Conservation (phyloP, 2,329 filamentous ascomycete genomes). For the Annulohypoxylon truncatum region DNA sequence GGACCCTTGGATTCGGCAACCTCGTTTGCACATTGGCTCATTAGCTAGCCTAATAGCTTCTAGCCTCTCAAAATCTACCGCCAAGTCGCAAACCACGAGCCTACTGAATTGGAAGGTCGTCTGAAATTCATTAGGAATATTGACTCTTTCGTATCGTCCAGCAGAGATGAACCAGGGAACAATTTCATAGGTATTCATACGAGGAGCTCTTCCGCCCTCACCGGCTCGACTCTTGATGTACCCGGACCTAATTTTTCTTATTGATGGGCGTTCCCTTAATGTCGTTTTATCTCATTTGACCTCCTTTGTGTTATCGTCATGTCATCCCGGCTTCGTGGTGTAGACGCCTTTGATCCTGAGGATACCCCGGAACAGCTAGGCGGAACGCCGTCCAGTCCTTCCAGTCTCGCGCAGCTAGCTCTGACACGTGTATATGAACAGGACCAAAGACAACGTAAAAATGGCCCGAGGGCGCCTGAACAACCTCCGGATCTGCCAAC, state of each 20-base stretch:
- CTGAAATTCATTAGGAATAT: slow-evolving; percentile 21
- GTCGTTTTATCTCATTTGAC: slow-evolving; percentile 10
- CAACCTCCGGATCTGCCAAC: slow-evolving; percentile 58
- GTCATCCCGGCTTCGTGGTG: slow-evolving; percentile 48
- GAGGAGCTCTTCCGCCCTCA: slow-evolving; percentile 28
- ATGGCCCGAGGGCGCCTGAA: slow-evolving; percentile 60
- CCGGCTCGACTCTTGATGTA: slow-evolving; percentile 23
- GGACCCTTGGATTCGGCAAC: slow-evolving; percentile 42
- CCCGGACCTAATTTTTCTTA: slow-evolving; percentile 3
- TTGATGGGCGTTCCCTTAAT: slow-evolving; percentile 38
- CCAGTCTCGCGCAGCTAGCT: slow-evolving; percentile 71
- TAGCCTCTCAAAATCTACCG: slow-evolving; percentile 23
- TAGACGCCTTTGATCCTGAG: slow-evolving; percentile 39
- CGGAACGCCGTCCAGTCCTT: slow-evolving; percentile 50
- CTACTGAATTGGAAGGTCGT: slow-evolving; percentile 14
- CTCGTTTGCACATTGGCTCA: slow-evolving; percentile 44
- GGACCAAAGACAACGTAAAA: slow-evolving; percentile 64
- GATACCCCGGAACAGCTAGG: slow-evolving; percentile 29
- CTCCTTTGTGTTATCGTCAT: slow-evolving; percentile 38
- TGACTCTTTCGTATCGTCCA: slow-evolving; percentile 16
- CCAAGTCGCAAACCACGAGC: slow-evolving; percentile 38
- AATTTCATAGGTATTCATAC: slow-evolving; percentile 32
- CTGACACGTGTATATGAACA: slow-evolving; percentile 72
- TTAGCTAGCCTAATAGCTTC: slow-evolving; percentile 22
- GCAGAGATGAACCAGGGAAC: slow-evolving; percentile 41